Evolutionary conservation across 306 rosid genomes (phyloP).

Genomic region (Citrullus mucosospermus): DNA sequence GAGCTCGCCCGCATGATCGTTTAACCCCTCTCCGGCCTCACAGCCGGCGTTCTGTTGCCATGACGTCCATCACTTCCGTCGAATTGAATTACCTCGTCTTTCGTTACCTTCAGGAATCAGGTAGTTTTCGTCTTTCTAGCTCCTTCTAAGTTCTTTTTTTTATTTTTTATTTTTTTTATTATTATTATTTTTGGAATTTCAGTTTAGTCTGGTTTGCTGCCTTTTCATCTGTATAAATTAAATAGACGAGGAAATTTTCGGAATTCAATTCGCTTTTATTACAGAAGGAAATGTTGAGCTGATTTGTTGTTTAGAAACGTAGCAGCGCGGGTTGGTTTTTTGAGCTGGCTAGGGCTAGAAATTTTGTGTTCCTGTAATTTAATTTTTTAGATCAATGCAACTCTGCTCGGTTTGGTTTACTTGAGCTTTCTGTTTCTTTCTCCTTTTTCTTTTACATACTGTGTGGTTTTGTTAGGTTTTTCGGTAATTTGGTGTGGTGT

Average conservation of each 20-base stretch:
- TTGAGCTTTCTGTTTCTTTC: not conserved
- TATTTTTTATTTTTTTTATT: not conserved
- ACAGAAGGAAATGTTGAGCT: not conserved
- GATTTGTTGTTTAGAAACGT: not conserved
- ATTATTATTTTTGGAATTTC: not conserved
- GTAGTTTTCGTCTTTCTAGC: constrained; percentile 14
- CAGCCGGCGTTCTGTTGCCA: constrained; percentile 26
- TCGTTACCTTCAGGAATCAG: constrained; percentile 95
- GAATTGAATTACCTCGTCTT: constrained; percentile 76
- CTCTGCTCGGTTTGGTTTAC: not conserved
- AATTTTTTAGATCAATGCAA: not conserved
- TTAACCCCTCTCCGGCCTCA: constrained; percentile 17
- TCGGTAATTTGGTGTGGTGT: not conserved
- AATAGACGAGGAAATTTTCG: not conserved
- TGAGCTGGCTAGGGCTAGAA: constrained; percentile 1
- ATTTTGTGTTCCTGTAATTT: not conserved
- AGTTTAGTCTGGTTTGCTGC: not conserved
- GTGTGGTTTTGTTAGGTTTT: not conserved
- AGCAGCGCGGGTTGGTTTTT: not conserved
- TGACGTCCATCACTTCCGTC: constrained; percentile 65
- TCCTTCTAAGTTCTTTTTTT: not conserved
- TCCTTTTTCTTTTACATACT: not conserved
- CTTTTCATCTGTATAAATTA: not conserved
- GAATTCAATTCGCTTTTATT: not conserved
- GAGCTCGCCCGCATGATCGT: constrained; percentile 20